These are phyloP conservation scores for Chrysoporthe austroafricana DNA, from an alignment of 2,329 filamentous ascomycete genomes.

Conservation along the genomic window DNA sequence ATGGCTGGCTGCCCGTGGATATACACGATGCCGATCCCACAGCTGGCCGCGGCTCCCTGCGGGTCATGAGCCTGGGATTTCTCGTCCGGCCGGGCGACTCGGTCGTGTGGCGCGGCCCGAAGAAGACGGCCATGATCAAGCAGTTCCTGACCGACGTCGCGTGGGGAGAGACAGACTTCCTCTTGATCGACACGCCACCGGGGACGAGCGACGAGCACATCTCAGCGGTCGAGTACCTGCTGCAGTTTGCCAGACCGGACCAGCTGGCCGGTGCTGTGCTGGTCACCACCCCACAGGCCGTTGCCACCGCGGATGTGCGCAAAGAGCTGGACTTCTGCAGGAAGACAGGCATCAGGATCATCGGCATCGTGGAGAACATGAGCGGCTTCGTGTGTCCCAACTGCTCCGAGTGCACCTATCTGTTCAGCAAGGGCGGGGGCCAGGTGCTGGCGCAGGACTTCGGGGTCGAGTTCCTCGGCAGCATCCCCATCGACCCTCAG, in stretches of 20 bases:
- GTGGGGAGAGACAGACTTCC: constrained; percentile 86
- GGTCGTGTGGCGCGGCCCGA: constrained; percentile 96
- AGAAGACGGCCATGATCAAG: constrained; percentile 98
- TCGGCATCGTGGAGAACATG: constrained; percentile 98
- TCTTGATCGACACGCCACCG: constrained; percentile 94
- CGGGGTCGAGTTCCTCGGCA: constrained; percentile 79
- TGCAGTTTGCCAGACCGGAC: constrained; percentile 63
- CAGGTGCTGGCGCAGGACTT: constrained; percentile 88
- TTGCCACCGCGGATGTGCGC: constrained; percentile 89
- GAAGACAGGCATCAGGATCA: constrained; percentile 77
- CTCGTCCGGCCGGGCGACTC: constrained; percentile 84
- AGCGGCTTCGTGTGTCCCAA: constrained; percentile 83
- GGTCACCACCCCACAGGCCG: constrained; percentile 94
- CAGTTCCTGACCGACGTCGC: constrained; percentile 93
- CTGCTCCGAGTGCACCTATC: constrained; percentile 84
- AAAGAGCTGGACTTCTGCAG: constrained; percentile 93
- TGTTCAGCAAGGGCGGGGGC: constrained; percentile 91
- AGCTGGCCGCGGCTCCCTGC: constrained; percentile 63
- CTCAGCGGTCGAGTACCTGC: constrained; percentile 83
- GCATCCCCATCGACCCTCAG: constrained; percentile 89
- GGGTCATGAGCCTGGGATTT: constrained; percentile 93
- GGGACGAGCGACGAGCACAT: constrained; percentile 98
- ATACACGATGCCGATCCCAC: constrained; percentile 68
- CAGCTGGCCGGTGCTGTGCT: constrained; percentile 87
- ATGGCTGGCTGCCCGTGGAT: constrained; percentile 87